A percentile compares a stretch with the other conserved stretches of the same genome.
phyloP scores from a whole-genome alignment of 176 grass and related monocot species.

The Eleusine indica region DNA sequence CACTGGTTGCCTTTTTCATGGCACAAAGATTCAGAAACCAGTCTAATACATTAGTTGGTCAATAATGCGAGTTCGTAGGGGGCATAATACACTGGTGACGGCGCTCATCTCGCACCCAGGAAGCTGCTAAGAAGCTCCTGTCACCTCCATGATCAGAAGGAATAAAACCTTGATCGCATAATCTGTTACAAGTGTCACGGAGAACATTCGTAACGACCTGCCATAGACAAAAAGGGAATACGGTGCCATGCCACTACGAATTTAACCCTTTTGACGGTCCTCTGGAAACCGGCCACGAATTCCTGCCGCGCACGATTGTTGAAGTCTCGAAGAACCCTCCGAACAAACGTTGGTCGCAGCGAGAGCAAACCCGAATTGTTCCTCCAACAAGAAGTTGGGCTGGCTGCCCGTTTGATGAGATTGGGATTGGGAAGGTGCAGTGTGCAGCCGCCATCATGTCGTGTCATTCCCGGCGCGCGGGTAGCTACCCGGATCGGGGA shows the following conservation, averaged over 20 bases:
- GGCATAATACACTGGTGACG: background rate
- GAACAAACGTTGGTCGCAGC: background rate
- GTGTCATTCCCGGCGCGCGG: background rate
- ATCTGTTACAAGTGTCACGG: background rate
- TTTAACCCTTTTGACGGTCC: background rate
- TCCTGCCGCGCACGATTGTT: background rate
- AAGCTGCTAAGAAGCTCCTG: conserved; percentile 31
- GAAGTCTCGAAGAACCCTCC: too few relatives aligned
- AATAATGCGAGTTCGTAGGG: conserved; percentile 17
- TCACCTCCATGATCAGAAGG: background rate
- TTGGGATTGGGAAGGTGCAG: too few relatives aligned
- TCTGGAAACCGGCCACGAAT: background rate
- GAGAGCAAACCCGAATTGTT: background rate
- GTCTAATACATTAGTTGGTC: background rate
- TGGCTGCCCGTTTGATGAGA: background rate
- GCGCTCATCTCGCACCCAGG: conserved; percentile 14
- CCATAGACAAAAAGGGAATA: background rate
- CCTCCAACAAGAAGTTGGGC: background rate
- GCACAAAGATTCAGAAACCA: background rate
- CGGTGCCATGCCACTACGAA: background rate
- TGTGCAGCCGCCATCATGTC: conserved; percentile 8
- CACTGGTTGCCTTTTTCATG: conserved; percentile 25
- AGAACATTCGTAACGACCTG: conserved; percentile 27
- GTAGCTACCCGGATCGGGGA: conserved; percentile 34
- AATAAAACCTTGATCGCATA: conserved; percentile 9